Evolutionary conservation across 345 rosid genomes (phyloP), one percentile per base, ranked within the genome.

Genomic region (Cardamine occulta): DNA sequence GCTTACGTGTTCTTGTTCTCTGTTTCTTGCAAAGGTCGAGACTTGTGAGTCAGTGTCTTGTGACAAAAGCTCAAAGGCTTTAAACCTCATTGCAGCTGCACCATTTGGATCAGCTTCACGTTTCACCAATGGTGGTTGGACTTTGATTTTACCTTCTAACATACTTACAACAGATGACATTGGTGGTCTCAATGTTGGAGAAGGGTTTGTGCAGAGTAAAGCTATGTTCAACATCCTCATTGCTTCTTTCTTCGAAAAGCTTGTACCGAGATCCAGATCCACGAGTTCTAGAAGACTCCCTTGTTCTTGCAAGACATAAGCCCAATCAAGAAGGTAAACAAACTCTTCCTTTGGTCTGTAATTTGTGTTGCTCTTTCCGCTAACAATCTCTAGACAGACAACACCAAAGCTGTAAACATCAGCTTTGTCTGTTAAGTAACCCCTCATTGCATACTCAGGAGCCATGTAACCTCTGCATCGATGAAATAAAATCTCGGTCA

Each of bases 381-480:
- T 91, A 12, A 93, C 91, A 47, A 91, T 85, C 84, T 93, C 98
- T 58, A 93, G 72, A 29, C 81, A 79, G 45, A 91, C 97, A 23
- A 91, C 84, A 37, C 98, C 98, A 6, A 91, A 93, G 74, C 98
- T 93, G 73, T 93, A 93, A 4, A 93, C 93, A 72, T 93, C 97
- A 1, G 96, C 96, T 44, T 93, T 93, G 75, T 91, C 97, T 2
- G 98, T 93, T 87, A 93, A 83, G 86, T 93, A 91, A 55, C 98
- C 98, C 75, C 96, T 89, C 98, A 91, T 91, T 63, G 98, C 98
- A 76, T 93, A 91, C 80, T 93, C 98, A 2, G 98, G 98, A 72
- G 98, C 98, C 97, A 94, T 94, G 78, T 91, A 94, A 39, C 98
- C 98, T 84, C 98, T 89, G 74, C 24, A 55, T 28, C 26, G 21